phyloP scores from a whole-genome alignment of 441 rosid species.

The Populus tomentosa region DNA sequence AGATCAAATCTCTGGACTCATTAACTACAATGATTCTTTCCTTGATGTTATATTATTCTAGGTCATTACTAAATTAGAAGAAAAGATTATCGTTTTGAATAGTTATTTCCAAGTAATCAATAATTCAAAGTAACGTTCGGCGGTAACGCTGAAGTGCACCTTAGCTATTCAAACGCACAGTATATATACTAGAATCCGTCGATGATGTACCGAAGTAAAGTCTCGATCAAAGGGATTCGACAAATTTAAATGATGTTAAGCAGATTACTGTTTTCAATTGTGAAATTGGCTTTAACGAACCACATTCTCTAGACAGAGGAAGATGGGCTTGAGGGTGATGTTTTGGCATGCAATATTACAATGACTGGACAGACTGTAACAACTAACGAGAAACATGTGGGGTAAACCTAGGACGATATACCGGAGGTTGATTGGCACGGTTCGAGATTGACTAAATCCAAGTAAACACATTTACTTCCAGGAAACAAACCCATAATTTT shows the following conservation, averaged over 20 bases:
- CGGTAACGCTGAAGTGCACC: too few relatives aligned
- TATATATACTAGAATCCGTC: neutral
- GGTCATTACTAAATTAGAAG: too few relatives aligned
- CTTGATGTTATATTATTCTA: too few relatives aligned
- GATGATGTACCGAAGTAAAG: neutral
- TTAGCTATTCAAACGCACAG: neutral
- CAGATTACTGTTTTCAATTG: neutral
- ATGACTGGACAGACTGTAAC: neutral
- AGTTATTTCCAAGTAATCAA: too few relatives aligned
- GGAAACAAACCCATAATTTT: neutral
- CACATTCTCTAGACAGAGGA: conserved; percentile 10
- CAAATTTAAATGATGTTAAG: neutral
- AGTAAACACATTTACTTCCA: neutral
- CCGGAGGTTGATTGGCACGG: neutral
- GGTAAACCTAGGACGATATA: conserved; percentile 3
- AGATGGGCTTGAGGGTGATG: neutral
- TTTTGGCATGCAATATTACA: too few relatives aligned
- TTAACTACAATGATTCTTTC: too few relatives aligned
- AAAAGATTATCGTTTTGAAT: too few relatives aligned
- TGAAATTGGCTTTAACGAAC: conserved; percentile 1
- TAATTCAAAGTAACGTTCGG: too few relatives aligned
- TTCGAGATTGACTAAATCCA: neutral
- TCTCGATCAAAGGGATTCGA: neutral
- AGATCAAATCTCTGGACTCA: neutral
- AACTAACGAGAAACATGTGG: conserved; percentile 12